phyloP scores from a whole-genome alignment of 1,284 basidiomycete species.

The Microbotryum saponariae region DNA sequence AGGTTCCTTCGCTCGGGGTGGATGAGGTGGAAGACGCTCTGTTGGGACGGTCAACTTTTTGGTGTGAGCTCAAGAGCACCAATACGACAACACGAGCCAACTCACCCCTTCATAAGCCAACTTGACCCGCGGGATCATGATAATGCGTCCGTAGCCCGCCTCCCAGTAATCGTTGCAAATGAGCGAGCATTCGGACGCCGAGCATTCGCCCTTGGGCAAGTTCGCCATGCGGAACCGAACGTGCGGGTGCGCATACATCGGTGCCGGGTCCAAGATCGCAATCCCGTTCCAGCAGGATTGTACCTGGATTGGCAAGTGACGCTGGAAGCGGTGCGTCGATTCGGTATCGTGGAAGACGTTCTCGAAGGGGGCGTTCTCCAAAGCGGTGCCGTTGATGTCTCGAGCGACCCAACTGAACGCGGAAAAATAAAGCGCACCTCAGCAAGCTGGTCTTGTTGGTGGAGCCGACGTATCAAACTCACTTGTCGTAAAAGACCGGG shows the following conservation, averaged over 20 bases:
- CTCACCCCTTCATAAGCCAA: constrained; percentile 80
- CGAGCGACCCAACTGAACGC: constrained; percentile 72
- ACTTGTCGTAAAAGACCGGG: constrained; percentile 90
- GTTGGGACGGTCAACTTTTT: no score
- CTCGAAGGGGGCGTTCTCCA: constrained; percentile 94
- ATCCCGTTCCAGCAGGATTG: constrained; percentile 97
- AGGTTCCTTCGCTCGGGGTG: constrained; percentile 80
- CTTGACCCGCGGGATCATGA: constrained; percentile 94
- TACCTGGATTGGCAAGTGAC: constrained; percentile 84
- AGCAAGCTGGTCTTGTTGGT: neutral
- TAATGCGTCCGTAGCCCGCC: constrained; percentile 79
- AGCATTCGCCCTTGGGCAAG: constrained; percentile 71
- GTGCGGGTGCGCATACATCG: constrained; percentile 79
- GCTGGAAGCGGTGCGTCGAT: constrained; percentile 70
- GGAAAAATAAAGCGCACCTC: constrained; percentile 1
- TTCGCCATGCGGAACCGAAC: constrained; percentile 88
- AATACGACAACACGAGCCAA: constrained; percentile 20
- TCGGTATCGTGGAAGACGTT: constrained; percentile 73
- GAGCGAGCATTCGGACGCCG: constrained; percentile 82
- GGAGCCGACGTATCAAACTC: constrained; percentile 1
- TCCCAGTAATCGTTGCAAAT: constrained; percentile 67
- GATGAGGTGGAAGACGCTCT: constrained; percentile 87
- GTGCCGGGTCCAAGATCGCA: constrained; percentile 82
- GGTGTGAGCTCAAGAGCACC: neutral
- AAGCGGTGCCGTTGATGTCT: constrained; percentile 90